These are phyloP conservation scores for Astragalus glycyphyllos DNA, from an alignment of 306 rosid species.

Conservation along the genomic window DNA sequence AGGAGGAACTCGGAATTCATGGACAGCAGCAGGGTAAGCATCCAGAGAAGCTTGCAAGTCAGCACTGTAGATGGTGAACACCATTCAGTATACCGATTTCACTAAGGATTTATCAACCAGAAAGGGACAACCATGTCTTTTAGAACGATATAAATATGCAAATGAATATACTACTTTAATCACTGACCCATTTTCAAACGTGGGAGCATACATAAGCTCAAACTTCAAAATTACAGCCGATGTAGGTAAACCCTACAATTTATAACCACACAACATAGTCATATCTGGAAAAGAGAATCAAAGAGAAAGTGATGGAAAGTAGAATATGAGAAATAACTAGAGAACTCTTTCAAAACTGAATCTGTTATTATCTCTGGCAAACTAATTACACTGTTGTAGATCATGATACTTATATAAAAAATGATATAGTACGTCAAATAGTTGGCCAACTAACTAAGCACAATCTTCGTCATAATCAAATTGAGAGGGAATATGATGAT, in stretches of 20 bases:
- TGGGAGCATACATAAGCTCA: slow-evolving; percentile 85
- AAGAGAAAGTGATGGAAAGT: neutral
- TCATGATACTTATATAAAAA: neutral
- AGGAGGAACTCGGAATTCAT: slow-evolving; percentile 83
- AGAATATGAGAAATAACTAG: neutral
- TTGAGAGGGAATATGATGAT: neutral
- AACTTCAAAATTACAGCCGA: slow-evolving; percentile 79
- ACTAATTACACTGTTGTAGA: neutral
- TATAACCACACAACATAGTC: slow-evolving; percentile 24
- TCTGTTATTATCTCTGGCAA: neutral
- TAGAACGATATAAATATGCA: neutral
- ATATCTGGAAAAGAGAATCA: neutral
- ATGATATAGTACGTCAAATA: neutral
- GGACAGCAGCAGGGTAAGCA: slow-evolving; percentile 72
- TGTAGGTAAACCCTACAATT: slow-evolving; percentile 66
- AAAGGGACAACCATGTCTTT: slow-evolving; percentile 26
- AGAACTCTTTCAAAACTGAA: neutral
- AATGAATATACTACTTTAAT: slow-evolving; percentile 31
- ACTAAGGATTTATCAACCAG: slow-evolving; percentile 27
- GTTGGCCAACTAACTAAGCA: neutral
- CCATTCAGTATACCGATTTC: slow-evolving; percentile 47
- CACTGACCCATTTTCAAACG: slow-evolving; percentile 63
- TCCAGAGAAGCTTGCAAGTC: slow-evolving; percentile 67
- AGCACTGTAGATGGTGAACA: slow-evolving; percentile 50
- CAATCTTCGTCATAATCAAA: neutral